Evolutionary conservation across 306 rosid species (phyloP), one percentile per base, ranked within the genome.

Genomic region (Corylus heterophylla): DNA sequence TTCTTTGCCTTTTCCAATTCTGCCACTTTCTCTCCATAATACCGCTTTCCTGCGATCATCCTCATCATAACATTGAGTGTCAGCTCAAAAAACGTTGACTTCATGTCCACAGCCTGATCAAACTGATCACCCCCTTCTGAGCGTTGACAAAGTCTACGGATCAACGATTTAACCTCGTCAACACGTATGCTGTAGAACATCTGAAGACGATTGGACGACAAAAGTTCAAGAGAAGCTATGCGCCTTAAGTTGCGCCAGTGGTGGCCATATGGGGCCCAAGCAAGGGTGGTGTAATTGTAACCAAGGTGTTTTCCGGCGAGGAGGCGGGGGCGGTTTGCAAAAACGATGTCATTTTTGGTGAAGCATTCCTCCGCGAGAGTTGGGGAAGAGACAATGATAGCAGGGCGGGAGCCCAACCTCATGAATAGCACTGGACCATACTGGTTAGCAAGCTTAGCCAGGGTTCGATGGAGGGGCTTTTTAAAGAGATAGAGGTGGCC

Each of bases 161-260:
- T 12, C 51, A 77, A 47, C 18, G 62, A 69, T 3, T 54, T 69
- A 42, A 71, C 75, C 83, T 83, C 89, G 10, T 79, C 82, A 7
- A 14, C 8, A 7, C 89, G 83, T 20, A 83, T 75, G 6, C 69
- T 51, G 7, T 54, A 42, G 31, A 77, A 74, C 69, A 74, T 74
- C 52, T 86, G 85, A 66, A 86, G 83, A 22, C 79, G 76, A 80
- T 54, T 48, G 2, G 68, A 69, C 12, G 87, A 83, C 25, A 83
- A 44, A 11, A 83, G 45, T 18, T 86, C 80, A 29, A 74, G 29
- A 44, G 87, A 74, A 22, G 89, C 84, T 9, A 83, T 75, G 51
- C 85, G 83, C 18, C 87, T 73, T 18, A 83, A 69, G 83, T 83
- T 86, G 54, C 83, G 81, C 89, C 83, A 86, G 74, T 83, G 89